Base-by-base conservation (phyloP, 441 rosid species). In the Daphne laureola region DNA sequence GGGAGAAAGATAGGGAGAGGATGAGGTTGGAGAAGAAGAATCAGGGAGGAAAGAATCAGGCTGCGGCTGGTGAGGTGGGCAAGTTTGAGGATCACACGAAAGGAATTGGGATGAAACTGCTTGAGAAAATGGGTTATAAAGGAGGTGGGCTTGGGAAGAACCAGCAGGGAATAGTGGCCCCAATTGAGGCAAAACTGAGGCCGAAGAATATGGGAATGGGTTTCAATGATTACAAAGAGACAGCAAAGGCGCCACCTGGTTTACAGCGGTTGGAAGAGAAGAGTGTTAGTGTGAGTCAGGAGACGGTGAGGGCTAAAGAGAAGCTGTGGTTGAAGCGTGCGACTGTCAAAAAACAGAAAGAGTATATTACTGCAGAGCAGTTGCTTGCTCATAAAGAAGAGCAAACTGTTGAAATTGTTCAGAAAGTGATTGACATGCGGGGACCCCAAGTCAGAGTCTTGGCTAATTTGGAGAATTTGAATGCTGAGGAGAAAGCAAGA, bases 371-470 rank as follows among this genome's bases (percentile, higher is more conserved):
- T 11, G 84, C 71, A 1, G 85, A 82, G 60, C 80, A 87, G 67
- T 55, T 87, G 63, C 66, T 91, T 63, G 92, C 75, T 12, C 72
- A 76, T 70, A 86, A 82, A 74, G 82, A 84, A 70, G 93, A 91
- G 47, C 80, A 75, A 70, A 82, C 90, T 2, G 80, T 77, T 69
- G 88, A 80, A 59, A 86, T 84, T 69, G 76, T 83, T 46, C 98
- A 87, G 70, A 87, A 82, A 67, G 93, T 87, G 68, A 74, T 87
- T 49, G 98, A 91, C 65, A 85, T 91, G 98, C 81, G 96, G 43
- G 96, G 95, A 15, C 95, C 87, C 5, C 95, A 83, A 41, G 86
- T 76, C 52, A 70, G 93, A 65, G 77, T 91, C 61, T 69, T 91
- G 79, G 75, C 95, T 8, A 91, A 84, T 69, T 74, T 91, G 78